These are phyloP conservation scores for Sporothrix sp. DNA, from an alignment of 2,329 filamentous ascomycete species.

Conservation along the genomic window DNA sequence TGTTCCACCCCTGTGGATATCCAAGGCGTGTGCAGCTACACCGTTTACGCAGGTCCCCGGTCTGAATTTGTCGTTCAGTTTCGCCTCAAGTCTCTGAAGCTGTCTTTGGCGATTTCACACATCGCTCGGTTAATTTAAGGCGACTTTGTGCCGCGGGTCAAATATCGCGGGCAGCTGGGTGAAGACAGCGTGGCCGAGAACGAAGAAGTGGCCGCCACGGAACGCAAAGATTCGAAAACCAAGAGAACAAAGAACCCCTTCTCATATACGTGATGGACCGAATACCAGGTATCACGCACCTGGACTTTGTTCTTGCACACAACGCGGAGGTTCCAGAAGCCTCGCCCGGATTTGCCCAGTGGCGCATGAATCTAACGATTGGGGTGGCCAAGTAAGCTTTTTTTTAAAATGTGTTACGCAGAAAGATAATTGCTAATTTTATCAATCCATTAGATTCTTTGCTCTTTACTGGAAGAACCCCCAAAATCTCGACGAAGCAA, in stretches of 20 bases:
- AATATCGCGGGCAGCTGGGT: neutral
- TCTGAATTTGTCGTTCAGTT: constrained; percentile 30
- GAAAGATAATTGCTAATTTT: too few species aligned
- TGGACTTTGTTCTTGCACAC: neutral
- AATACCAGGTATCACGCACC: neutral
- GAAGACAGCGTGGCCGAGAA: neutral
- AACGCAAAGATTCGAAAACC: too few species aligned
- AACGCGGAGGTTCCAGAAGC: neutral
- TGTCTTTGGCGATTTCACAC: constrained; percentile 14
- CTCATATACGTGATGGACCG: neutral
- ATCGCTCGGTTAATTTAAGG: neutral
- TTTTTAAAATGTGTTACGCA: too few species aligned
- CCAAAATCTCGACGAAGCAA: neutral
- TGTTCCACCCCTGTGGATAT: constrained; percentile 25
- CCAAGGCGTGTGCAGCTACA: constrained; percentile 31
- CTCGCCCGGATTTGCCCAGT: neutral
- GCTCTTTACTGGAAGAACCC: neutral
- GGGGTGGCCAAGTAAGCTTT: neutral
- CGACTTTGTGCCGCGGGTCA: neutral
- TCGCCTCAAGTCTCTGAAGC: constrained; percentile 26
- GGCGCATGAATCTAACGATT: neutral
- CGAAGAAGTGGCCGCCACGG: too few species aligned
- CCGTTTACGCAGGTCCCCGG: constrained; percentile 28
- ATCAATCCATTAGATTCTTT: neutral
- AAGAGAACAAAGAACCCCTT: neutral